phyloP scores from a whole-genome alignment of 345 rosid species.

The Citropsis articulata region DNA sequence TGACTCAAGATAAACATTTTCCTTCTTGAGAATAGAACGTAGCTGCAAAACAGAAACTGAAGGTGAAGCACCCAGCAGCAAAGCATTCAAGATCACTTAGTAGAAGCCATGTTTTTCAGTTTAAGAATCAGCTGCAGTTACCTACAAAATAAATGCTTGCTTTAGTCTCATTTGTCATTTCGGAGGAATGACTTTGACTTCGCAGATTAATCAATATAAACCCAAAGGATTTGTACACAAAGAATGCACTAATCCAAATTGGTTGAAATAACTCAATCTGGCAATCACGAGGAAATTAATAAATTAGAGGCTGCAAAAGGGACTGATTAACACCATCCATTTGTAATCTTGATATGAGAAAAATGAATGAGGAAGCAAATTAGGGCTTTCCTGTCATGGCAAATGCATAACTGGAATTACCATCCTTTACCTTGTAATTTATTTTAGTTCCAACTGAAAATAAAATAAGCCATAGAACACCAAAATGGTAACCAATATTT shows the following conservation, averaged over 20 bases:
- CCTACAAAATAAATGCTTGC: constrained; percentile 3
- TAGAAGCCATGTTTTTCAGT: neutral
- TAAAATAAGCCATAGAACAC: neutral
- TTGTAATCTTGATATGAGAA: neutral
- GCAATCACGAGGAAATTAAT: neutral
- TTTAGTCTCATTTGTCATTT: neutral
- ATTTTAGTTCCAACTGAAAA: constrained; percentile 1
- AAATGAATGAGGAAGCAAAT: neutral
- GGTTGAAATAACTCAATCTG: neutral
- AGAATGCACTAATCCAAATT: neutral
- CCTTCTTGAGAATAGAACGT: neutral
- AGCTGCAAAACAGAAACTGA: neutral
- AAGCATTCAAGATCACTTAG: neutral
- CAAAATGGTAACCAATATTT: neutral
- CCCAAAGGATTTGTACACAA: neutral
- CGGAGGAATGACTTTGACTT: neutral
- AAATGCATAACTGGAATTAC: neutral
- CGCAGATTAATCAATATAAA: neutral
- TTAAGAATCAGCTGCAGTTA: constrained; percentile 6
- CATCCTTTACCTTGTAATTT: neutral
- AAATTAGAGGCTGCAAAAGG: neutral
- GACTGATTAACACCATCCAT: neutral
- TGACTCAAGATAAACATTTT: neutral
- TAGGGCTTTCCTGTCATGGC: neutral
- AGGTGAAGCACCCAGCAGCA: neutral